Evolutionary conservation across 2,329 filamentous ascomycete species (phyloP).

Genomic region (Capronia americana): DNA sequence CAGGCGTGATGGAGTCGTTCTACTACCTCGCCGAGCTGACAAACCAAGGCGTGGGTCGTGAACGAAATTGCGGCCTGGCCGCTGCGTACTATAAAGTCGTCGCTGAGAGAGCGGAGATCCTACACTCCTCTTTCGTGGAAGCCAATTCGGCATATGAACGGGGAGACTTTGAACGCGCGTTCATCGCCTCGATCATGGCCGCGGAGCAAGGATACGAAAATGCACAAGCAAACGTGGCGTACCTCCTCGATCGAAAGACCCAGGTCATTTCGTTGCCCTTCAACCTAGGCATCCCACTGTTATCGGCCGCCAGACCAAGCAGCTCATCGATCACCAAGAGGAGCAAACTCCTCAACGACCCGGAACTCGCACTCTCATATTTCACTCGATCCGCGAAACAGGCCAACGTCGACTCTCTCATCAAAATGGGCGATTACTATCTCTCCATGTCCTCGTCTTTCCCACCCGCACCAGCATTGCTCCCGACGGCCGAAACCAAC

Average conservation of each 20-base stretch:
- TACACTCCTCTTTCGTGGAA: constrained; percentile 80
- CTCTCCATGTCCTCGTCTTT: constrained; percentile 54
- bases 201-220: constrained; percentile 92
- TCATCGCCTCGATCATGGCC: constrained; percentile 82
- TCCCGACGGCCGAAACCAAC: constrained; percentile 9
- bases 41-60: constrained; percentile 78
- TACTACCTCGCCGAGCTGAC: constrained; percentile 92
- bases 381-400: constrained; percentile 96
- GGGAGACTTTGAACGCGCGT: constrained; percentile 78
- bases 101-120: constrained; percentile 72
- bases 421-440: constrained; percentile 99
- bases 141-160: constrained; percentile 81
- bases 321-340: constrained; percentile 41
- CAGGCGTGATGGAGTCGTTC: constrained; percentile 84
- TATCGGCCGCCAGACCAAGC: constrained; percentile 54
- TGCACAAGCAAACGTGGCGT: constrained; percentile 89
- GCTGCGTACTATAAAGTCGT: constrained; percentile 83
- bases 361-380: constrained; percentile 79
- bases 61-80: constrained; percentile 78
- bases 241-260: constrained; percentile 76
- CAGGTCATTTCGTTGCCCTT: constrained; percentile 65
- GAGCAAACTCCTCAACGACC: constrained; percentile 60
- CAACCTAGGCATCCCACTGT: constrained; percentile 52
- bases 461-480: background rate
- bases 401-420: constrained; percentile 87